phyloP scores from a whole-genome alignment of 768 basidiomycete genomes.

The Calocybe gangraenosa region DNA sequence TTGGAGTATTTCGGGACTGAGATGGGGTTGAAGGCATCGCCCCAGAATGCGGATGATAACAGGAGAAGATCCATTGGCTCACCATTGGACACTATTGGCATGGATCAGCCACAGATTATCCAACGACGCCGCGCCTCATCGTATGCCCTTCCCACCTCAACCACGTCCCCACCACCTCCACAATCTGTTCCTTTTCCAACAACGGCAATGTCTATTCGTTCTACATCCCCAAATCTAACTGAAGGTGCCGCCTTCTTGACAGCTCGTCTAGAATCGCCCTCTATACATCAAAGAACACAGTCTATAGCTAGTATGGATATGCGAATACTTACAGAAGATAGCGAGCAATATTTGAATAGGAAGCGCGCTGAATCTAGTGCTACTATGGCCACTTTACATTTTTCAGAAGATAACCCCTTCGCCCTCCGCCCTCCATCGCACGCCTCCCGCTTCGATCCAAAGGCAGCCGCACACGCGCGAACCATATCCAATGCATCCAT shows the following conservation, averaged over 20 bases:
- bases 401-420: constrained; percentile 61
- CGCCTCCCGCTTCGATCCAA: constrained; percentile 80
- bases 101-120: constrained; percentile 36
- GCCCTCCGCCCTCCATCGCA: constrained; percentile 61
- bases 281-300: constrained; percentile 38
- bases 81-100: constrained; percentile 48
- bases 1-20: constrained; percentile 41
- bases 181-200: constrained; percentile 63
- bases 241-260: constrained; percentile 8
- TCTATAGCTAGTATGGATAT: constrained; percentile 53
- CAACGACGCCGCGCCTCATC: constrained; percentile 49
- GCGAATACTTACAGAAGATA: constrained; percentile 36
- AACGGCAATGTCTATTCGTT: constrained; percentile 37
- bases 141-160: constrained; percentile 41
- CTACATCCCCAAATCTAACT: constrained; percentile 34
- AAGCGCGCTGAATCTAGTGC: constrained; percentile 36
- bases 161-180: constrained; percentile 26
- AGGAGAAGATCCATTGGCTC: constrained; percentile 58
- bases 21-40: constrained; percentile 27
- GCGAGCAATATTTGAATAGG: constrained; percentile 21
- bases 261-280: constrained; percentile 13
- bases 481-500: constrained; percentile 63
- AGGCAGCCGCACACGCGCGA: constrained; percentile 52
- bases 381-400: constrained; percentile 38
- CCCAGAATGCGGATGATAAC: constrained; percentile 21